Evolutionary conservation across 2,329 filamentous ascomycete genomes (phyloP).

Genomic region (Aschersonia sp.): DNA sequence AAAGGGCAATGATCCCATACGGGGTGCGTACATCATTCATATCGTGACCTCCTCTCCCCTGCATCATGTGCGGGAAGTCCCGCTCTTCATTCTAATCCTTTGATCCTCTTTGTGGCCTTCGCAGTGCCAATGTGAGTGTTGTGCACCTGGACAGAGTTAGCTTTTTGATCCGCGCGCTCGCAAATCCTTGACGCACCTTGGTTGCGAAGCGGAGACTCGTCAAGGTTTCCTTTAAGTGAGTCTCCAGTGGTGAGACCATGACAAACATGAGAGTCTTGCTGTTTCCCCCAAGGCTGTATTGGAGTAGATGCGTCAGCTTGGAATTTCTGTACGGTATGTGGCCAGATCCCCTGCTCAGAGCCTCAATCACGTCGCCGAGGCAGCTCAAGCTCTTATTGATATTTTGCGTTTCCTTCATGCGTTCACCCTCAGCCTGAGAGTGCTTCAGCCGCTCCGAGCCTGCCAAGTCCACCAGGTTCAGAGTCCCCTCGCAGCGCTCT

Average conservation of each 20-base stretch:
- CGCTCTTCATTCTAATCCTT: constrained; percentile 15
- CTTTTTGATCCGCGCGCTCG: background rate
- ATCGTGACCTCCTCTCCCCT: background rate
- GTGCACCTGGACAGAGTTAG: constrained; percentile 40
- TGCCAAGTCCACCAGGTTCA: constrained; percentile 91
- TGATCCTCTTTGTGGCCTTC: constrained; percentile 54
- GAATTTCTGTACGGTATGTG: constrained; percentile 94
- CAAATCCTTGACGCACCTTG: constrained; percentile 44
- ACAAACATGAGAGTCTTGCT: constrained; percentile 99
- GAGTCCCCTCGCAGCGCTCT: constrained; percentile 77
- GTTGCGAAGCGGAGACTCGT: constrained; percentile 93
- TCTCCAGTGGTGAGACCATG: constrained; percentile 88
- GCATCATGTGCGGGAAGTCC: background rate
- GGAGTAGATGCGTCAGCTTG: constrained; percentile 88
- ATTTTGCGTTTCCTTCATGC: constrained; percentile 86
- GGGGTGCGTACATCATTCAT: constrained; percentile 2
- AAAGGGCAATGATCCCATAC: background rate
- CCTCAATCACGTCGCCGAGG: constrained; percentile 86
- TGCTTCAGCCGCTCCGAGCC: constrained; percentile 85
- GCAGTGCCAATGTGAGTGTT: constrained; percentile 89
- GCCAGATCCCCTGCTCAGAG: constrained; percentile 67
- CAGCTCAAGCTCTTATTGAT: constrained; percentile 94
- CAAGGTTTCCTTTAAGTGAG: constrained; percentile 80
- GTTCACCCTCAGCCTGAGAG: constrained; percentile 71
- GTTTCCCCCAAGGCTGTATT: constrained; percentile 89